These are phyloP conservation scores for Blastobotrys niveus DNA, from an alignment of 1,139 yeast genomes.

Conservation along the genomic window DNA sequence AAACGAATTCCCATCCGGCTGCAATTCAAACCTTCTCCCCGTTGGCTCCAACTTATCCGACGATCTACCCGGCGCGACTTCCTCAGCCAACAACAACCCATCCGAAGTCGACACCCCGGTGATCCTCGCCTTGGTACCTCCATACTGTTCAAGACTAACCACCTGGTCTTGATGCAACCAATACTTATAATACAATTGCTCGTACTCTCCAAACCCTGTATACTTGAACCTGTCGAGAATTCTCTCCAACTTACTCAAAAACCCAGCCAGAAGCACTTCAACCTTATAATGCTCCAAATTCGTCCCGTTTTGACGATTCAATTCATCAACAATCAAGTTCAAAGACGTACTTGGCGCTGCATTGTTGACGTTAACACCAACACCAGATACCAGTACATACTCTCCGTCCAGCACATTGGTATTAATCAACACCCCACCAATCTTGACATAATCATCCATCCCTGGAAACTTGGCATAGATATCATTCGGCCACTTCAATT, in stretches of 20 bases:
- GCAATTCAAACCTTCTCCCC: constrained; percentile 59
- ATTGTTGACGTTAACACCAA: constrained; percentile 80
- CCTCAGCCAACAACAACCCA: constrained; percentile 77
- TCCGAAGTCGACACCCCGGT: constrained; percentile 78
- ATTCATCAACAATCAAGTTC: constrained; percentile 55
- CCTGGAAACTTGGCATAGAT: constrained; percentile 64
- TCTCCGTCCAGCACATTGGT: constrained; percentile 56
- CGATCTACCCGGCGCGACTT: constrained; percentile 39
- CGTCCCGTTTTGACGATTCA: constrained; percentile 46
- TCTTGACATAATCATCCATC: constrained; percentile 53
- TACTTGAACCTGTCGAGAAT: constrained; percentile 54
- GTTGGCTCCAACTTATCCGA: constrained; percentile 36
- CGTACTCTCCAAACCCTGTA: constrained; percentile 63
- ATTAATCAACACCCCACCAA: constrained; percentile 81
- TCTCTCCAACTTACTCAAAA: constrained; percentile 58
- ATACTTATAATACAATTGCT: constrained; percentile 66
- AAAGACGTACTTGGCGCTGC: constrained; percentile 90
- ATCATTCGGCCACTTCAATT: constrained; percentile 97
- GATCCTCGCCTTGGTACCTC: constrained; percentile 54
- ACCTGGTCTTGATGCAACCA: constrained; percentile 82
- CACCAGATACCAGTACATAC: constrained; percentile 65
- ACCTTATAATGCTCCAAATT: constrained; percentile 42
- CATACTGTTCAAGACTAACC: constrained; percentile 45
- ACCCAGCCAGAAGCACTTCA: constrained; percentile 66
- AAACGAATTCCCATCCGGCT: constrained; percentile 96